Conservation (phyloP, 2,329 filamentous ascomycete genomes). For the Aciculosporium take region DNA sequence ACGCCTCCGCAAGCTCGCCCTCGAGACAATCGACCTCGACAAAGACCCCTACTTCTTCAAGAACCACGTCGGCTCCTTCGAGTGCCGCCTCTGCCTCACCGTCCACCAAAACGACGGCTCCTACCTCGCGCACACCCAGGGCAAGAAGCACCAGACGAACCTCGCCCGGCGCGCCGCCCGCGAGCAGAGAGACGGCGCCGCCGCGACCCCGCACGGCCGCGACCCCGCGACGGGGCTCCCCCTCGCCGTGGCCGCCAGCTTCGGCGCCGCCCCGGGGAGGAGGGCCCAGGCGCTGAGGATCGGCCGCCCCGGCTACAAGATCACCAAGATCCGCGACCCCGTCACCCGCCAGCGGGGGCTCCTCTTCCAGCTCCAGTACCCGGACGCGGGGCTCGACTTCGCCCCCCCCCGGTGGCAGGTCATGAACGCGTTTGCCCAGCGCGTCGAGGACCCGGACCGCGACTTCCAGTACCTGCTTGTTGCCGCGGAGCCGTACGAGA, state of each 20-base stretch:
- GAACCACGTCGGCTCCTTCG: conserved; percentile 96
- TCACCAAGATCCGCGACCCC: conserved; percentile 87
- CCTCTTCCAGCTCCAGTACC: conserved; percentile 93
- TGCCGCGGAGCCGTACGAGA: conserved; percentile 95
- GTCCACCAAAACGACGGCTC: conserved; percentile 99
- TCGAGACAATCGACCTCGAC: conserved; percentile 97
- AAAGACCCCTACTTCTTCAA: conserved; percentile 99
- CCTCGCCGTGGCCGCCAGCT: conserved; percentile 60
- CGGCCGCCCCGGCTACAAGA: conserved; percentile 90
- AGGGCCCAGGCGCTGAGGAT: conserved; percentile 90
- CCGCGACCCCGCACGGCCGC: conserved; percentile 37
- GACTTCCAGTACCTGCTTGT: conserved; percentile 90
- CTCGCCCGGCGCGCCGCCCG: conserved; percentile 88
- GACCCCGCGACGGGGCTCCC: conserved; percentile 57
- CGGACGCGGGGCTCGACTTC: conserved; percentile 66
- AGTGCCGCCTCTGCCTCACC: conserved; percentile 90
- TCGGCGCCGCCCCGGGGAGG: conserved; percentile 57
- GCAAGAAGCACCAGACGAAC: conserved; percentile 97
- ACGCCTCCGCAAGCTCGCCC: conserved; percentile 90
- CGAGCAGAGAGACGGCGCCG: conserved; percentile 83
- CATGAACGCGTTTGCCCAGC: conserved; percentile 96
- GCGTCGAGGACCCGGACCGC: conserved; percentile 86
- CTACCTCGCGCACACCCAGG: conserved; percentile 96
- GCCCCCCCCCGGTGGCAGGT: conserved; percentile 78
- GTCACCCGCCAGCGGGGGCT: conserved; percentile 78